Conservation (phyloP, 176 grass and related monocot species). For the Chrysopogon serrulatus region DNA sequence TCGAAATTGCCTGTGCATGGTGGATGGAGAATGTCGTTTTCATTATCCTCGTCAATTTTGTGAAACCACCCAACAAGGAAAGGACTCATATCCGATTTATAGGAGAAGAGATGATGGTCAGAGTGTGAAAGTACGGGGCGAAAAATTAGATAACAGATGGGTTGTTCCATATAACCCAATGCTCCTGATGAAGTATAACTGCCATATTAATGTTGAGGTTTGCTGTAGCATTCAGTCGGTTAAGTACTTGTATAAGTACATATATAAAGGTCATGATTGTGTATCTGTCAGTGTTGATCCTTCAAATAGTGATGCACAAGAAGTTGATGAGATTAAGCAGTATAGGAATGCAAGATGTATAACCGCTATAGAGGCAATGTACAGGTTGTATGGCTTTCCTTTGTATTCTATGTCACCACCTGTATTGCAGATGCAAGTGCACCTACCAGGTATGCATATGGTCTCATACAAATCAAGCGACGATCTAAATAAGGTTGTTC, state of each 20-base stretch:
- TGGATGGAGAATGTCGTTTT: not conserved
- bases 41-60: not conserved
- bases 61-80: not conserved
- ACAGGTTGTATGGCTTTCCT: not conserved
- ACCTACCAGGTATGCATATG: not conserved
- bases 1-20: not conserved
- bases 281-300: no score
- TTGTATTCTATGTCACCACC: not conserved
- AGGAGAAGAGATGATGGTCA: not conserved
- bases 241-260: not conserved
- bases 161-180: no score
- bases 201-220: not conserved
- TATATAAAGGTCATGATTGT: not conserved
- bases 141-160: not conserved
- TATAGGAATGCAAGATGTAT: not conserved
- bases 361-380: not conserved
- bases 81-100: not conserved
- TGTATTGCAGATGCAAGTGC: not conserved
- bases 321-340: not conserved
- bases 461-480: not conserved
- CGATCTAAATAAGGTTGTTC: not conserved
- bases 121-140: not conserved
- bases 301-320: no score
- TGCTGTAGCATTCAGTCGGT: not conserved
- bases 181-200: not conserved